Conservation (phyloP, 2,329 filamentous ascomycete species). For the Exophiala sp. region DNA sequence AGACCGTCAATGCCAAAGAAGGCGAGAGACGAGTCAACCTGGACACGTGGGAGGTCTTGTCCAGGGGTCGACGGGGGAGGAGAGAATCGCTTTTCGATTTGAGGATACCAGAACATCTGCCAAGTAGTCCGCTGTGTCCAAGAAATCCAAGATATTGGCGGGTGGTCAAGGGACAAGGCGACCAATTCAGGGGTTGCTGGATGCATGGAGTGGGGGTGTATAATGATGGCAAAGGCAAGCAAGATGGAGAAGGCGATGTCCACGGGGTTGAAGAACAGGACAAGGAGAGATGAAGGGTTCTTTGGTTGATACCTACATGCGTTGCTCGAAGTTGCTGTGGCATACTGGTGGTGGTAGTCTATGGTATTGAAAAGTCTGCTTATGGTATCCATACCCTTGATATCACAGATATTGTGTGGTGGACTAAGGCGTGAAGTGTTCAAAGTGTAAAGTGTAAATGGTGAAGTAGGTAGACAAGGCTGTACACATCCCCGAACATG, state of each 20-base stretch:
- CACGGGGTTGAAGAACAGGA: too few relatives aligned
- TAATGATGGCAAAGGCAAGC: slow-evolving; percentile 1
- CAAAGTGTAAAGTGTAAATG: too few relatives aligned
- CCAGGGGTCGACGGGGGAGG: slow-evolving; percentile 1
- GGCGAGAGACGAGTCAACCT: slow-evolving; percentile 13
- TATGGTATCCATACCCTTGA: too few relatives aligned
- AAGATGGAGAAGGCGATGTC: neutral
- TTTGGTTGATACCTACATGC: too few relatives aligned
- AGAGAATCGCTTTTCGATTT: slow-evolving; percentile 16
- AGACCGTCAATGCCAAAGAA: slow-evolving; percentile 10
- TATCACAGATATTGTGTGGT: too few relatives aligned
- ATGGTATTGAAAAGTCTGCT: too few relatives aligned
- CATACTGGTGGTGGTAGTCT: too few relatives aligned
- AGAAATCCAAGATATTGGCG: slow-evolving; percentile 27
- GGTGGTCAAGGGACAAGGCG: slow-evolving; percentile 23
- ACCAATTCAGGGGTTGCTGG: slow-evolving; percentile 28
- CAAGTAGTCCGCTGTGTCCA: slow-evolving; percentile 29
- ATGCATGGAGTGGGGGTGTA: slow-evolving; percentile 28
- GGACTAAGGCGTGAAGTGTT: too few relatives aligned
- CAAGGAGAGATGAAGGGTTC: too few relatives aligned
- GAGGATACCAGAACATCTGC: slow-evolving; percentile 29
- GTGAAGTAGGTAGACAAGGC: too few relatives aligned
- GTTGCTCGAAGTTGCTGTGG: too few relatives aligned
- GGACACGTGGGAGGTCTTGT: slow-evolving; percentile 4
- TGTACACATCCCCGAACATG: too few relatives aligned